Evolutionary conservation across 148 eudicot genomes (phyloP), one percentile per base, ranked within the genome.

Genomic region (Camellia japonica): DNA sequence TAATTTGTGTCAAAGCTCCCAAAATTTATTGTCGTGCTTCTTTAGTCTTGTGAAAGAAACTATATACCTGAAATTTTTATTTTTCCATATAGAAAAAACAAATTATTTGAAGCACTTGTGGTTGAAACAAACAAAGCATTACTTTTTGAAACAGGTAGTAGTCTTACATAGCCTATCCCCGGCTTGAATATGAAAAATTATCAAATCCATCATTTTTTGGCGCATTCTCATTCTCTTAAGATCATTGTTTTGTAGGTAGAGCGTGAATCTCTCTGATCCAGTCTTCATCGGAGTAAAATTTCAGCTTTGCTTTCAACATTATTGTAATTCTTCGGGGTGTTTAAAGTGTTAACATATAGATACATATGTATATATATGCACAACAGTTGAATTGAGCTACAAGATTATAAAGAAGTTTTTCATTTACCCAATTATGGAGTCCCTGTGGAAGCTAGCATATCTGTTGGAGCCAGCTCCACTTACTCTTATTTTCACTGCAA

Each of bases 381-480:
- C 9, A 44, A 63, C 41, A 19, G 67, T 71, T 47, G 43, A 61
- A 74, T 12, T 77, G 51, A 55, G 69, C 75, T 58, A 7, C 68
- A 75, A 81, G 7, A 52, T 47, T 20, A 47, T 14, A 55, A 43
- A 12, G 13, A 76, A 56, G 75, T 80, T 80, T 51, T 60, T 68
- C 60, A 63, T 60, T 62, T 23, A 61, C 56, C 51, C 80, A n/a
- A 55, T 66, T 54, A 96, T 96, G 99, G 99, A 92, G 76, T 87
- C 98, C 30, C 70, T 93, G 65, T 93, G 94, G 95, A 90, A 89
- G 83, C 99, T 96, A 77, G 75, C 83, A 42, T 91, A 89, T 88
- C 78, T 96, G 83, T 82, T 96, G 82, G 99, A 93, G 84, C 99
- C 99, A 58, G 97, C 99, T 80, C 90, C 99, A 0, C 23, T 92